These are phyloP conservation scores for Cyathus striatus DNA, from an alignment of 768 basidiomycete genomes.

Conservation along the genomic window DNA sequence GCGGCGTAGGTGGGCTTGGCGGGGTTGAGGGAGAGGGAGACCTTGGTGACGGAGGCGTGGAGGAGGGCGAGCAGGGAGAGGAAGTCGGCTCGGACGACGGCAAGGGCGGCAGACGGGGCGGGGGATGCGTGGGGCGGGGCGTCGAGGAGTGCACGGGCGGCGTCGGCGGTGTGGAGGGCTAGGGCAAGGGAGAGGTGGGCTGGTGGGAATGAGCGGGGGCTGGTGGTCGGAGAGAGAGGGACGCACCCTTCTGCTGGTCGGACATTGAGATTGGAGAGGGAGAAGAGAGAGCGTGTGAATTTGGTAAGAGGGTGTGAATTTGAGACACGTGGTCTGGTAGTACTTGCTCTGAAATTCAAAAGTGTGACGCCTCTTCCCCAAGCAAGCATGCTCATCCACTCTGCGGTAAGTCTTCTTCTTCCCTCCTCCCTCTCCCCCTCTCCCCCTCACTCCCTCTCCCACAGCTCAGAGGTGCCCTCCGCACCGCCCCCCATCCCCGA, in stretches of 20 bases:
- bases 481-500: too few relatives aligned
- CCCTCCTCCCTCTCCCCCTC: too few relatives aligned
- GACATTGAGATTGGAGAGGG: conserved; percentile 19
- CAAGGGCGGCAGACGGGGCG: conserved; percentile 19
- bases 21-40: conserved; percentile 60
- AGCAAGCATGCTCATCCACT: too few relatives aligned
- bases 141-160: conserved; percentile 24
- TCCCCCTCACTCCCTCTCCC: too few relatives aligned
- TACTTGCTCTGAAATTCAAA: too few relatives aligned
- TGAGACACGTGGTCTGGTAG: too few relatives aligned
- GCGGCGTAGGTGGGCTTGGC: conserved; percentile 47
- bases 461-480: too few relatives aligned
- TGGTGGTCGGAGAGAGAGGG: neutral
- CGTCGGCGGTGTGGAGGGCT: conserved; percentile 31
- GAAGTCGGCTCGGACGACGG: conserved; percentile 48
- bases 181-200: conserved; percentile 25
- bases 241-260: conserved; percentile 34
- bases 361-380: too few relatives aligned
- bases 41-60: conserved; percentile 52
- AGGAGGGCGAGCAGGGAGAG: conserved; percentile 53
- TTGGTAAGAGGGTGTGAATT: too few relatives aligned
- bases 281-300: too few relatives aligned
- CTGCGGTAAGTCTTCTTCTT: too few relatives aligned
- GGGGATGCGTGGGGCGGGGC: neutral
- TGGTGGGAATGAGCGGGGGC: conserved; percentile 5